Evolutionary conservation across 257 asterid species (phyloP).

Genomic region (Rehmannia glutinosa): DNA sequence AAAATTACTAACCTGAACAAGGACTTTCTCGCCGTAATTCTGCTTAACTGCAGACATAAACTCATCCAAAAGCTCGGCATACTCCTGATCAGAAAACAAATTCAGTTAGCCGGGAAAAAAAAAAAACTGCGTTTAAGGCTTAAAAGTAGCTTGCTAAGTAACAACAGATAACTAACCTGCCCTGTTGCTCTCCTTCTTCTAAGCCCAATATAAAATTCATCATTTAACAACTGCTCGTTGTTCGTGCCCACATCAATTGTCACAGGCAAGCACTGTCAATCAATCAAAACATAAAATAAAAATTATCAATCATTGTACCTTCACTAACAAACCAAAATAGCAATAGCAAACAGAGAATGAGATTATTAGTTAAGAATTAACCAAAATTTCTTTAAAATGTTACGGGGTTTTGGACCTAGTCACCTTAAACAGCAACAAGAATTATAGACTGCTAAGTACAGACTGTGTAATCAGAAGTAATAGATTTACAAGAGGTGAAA

Average conservation of each 20-base stretch:
- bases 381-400: not conserved
- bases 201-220: conserved; percentile 76
- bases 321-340: not conserved
- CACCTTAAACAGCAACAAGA: no score
- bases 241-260: conserved; percentile 84
- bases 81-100: conserved; percentile 42
- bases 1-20: conserved; percentile 51
- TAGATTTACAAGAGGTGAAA: not conserved
- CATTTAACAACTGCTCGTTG: conserved; percentile 61
- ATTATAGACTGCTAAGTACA: not conserved
- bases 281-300: not conserved
- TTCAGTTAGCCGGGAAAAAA: not conserved
- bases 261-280: conserved; percentile 69
- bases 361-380: not conserved
- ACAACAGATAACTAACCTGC: conserved; percentile 42
- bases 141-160: conserved; percentile 8
- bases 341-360: conserved; percentile 3
- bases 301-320: not conserved
- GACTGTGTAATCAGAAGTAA: not conserved
- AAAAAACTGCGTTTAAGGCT: not conserved
- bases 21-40: conserved; percentile 82
- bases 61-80: conserved; percentile 71
- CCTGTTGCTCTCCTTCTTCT: conserved; percentile 74
- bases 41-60: conserved; percentile 83
- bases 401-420: not conserved